Conservation (phyloP, 2,329 filamentous ascomycete genomes). For the Phialemonium atrogriseum region DNA sequence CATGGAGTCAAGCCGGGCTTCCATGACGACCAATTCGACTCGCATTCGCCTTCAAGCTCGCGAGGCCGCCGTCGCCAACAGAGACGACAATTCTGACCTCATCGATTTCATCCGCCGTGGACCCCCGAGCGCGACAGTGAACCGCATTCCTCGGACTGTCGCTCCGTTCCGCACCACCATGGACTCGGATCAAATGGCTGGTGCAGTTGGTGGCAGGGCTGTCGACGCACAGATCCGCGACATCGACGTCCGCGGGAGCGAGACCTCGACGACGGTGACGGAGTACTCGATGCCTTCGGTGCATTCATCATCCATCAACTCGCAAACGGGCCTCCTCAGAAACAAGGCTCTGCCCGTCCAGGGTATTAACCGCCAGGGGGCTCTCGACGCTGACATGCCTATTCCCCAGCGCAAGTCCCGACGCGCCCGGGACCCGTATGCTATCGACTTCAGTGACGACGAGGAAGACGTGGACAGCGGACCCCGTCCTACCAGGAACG, state of each 20-base stretch:
- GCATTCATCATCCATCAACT: constrained; percentile 66
- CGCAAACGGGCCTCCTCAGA: constrained; percentile 61
- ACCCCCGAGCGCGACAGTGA: constrained; percentile 52
- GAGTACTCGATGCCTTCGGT: constrained; percentile 47
- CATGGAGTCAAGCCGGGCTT: constrained; percentile 28
- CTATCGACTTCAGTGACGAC: constrained; percentile 75
- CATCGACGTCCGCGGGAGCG: constrained; percentile 42
- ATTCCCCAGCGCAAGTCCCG: constrained; percentile 67
- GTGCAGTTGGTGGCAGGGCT: constrained; percentile 44
- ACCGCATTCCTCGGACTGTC: constrained; percentile 71
- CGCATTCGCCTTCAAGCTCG: constrained; percentile 60
- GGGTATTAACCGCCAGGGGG: constrained; percentile 15
- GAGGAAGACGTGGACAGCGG: constrained; percentile 48
- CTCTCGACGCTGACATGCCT: constrained; percentile 40
- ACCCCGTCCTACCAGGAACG: constrained; percentile 20
- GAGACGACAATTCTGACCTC: constrained; percentile 70
- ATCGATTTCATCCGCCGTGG: constrained; percentile 94
- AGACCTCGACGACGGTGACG: constrained; percentile 46
- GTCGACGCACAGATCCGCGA: constrained; percentile 50
- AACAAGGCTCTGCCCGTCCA: constrained; percentile 26
- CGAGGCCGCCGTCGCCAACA: constrained; percentile 54
- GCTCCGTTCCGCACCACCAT: constrained; percentile 79
- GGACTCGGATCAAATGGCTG: constrained; percentile 70
- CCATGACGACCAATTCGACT: constrained; percentile 24
- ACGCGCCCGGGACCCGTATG: constrained; percentile 80